Conservation (phyloP, 345 rosid genomes). For the Alliaria petiolata region DNA sequence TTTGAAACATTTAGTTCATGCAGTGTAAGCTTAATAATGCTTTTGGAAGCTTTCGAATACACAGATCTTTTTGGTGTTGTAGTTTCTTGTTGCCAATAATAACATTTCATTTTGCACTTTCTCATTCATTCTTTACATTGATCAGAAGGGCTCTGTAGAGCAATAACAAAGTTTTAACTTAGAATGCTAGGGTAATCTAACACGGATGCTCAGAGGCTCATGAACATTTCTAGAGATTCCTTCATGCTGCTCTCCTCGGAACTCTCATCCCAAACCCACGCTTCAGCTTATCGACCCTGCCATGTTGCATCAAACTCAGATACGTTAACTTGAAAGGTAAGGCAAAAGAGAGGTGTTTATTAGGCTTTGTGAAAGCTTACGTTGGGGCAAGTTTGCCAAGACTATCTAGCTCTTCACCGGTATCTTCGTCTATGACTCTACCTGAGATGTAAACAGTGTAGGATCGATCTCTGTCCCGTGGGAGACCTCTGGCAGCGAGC, state of each 20-base stretch:
- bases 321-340: neutral
- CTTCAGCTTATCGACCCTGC: constrained; percentile 77
- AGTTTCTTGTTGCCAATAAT: constrained; percentile 21
- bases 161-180: neutral
- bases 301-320: constrained; percentile 17
- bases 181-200: neutral
- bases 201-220: neutral
- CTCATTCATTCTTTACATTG: constrained; percentile 18
- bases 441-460: constrained; percentile 77
- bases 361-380: constrained; percentile 48
- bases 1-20: constrained; percentile 16
- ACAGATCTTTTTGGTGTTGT: constrained; percentile 9
- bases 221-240: neutral
- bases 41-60: constrained; percentile 17
- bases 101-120: neutral
- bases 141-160: neutral
- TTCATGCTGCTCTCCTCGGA: constrained; percentile 44
- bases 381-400: constrained; percentile 97
- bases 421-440: constrained; percentile 80
- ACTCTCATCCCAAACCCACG: constrained; percentile 94
- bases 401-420: constrained; percentile 79
- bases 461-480: constrained; percentile 55
- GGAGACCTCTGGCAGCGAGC: constrained; percentile 76
- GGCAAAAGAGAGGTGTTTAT: neutral
- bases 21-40: constrained; percentile 27